Conservation (phyloP, 768 basidiomycete genomes). For the Tylopilus sp. region DNA sequence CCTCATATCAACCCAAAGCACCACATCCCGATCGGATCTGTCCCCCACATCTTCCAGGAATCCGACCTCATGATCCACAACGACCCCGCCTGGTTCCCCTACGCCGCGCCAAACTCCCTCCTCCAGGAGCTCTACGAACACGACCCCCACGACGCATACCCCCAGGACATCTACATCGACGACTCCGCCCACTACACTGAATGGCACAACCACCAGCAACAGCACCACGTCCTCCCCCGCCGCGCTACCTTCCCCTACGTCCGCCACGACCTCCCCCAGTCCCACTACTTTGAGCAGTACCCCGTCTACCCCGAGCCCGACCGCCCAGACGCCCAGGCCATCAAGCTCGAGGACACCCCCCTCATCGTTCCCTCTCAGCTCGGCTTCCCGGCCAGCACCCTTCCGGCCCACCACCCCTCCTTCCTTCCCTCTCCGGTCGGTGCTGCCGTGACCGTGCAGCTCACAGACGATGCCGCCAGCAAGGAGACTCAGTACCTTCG, state of each 20-base stretch:
- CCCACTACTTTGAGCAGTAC: constrained; percentile 32
- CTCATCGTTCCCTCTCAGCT: constrained; percentile 62
- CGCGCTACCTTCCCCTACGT: constrained; percentile 77
- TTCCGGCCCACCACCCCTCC: constrained; percentile 37
- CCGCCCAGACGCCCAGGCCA: constrained; percentile 30
- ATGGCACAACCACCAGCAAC: constrained; percentile 25
- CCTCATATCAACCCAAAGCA: constrained; percentile 36
- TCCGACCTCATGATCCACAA: constrained; percentile 36
- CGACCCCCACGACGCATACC: constrained; percentile 43
- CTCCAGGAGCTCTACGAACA: constrained; percentile 72
- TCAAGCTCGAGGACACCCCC: constrained; percentile 66
- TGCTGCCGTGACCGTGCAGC: constrained; percentile 59
- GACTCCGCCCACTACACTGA: constrained; percentile 34
- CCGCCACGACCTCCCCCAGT: constrained; percentile 60
- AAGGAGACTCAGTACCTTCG: constrained; percentile 92
- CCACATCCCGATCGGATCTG: constrained; percentile 38
- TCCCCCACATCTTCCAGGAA: constrained; percentile 50
- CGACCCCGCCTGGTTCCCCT: constrained; percentile 37
- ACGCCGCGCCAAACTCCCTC: constrained; percentile 46
- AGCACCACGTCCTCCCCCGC: constrained; percentile 38
- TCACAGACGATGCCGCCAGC: constrained; percentile 86
- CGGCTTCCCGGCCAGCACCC: constrained; percentile 28
- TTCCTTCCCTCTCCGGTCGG: constrained; percentile 43
- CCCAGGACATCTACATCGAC: constrained; percentile 34
- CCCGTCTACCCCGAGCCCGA: constrained; percentile 41